Base-by-base conservation (phyloP, 2,329 filamentous ascomycete genomes). In the Clonostachys byssicola region DNA sequence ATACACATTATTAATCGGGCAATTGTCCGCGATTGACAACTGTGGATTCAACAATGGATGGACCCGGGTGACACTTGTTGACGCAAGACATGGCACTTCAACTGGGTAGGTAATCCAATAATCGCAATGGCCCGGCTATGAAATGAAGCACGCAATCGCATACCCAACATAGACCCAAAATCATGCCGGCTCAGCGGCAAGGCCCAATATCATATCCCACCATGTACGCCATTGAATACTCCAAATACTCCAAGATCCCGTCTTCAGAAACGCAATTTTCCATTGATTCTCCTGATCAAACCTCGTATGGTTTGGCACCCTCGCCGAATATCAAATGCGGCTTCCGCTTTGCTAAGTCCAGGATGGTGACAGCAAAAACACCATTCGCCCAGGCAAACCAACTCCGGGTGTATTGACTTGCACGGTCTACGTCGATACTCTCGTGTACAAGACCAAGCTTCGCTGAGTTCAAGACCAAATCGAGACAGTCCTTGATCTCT, bases 371-470 rank as follows among this genome's bases (percentile, higher is more conserved):
- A 13, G 92, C 91, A 68, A 96, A 97, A 12, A 99, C 90, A 1
- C 90, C 94, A 57, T 99, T 99, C 12, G 94, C 94, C 94, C 92
- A 97, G 3, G 92, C 90, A 64, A 97, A 97, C 92, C 92, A 97
- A 60, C 87, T 90, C 53, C 91, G 77, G 2, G 92, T 96, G 65
- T 94, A 97, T 18, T 73, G 70, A n/a, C 54, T 51, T 3, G 71
- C 56, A 39, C 67, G 61, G 51, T 92, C 84, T 6, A 97, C 92
- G 58, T 96, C 83, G 39, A 99, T 83, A 57, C 89, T 95, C 71
- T 99, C 94, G 59, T 99, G 92, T 3, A 99, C 77, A 43, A 99
- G 70, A 0, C 94, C 94, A 10, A 95, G 74, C 45, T 75, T 77
- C 51, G 87, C 88, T 2, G 87, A 87, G 50, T 82, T 77, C 50